Evolutionary conservation across 2,329 filamentous ascomycete species (phyloP), one percentile per base, ranked within the genome.

Genomic region (Colletotrichum karsti): DNA sequence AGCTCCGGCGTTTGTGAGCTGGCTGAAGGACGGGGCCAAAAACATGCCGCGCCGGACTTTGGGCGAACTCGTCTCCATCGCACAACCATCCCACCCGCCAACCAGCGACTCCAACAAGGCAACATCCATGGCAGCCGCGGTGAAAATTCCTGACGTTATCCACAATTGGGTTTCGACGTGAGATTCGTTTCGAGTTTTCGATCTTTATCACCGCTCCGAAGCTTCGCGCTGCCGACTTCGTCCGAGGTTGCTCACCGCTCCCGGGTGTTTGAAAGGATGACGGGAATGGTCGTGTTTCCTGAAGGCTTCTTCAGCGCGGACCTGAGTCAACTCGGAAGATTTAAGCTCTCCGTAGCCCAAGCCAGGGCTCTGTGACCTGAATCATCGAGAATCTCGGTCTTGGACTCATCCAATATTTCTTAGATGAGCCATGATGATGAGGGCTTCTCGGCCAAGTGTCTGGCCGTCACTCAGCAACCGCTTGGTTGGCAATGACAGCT

Each of bases 161-260:
- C 64, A 63, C 54, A 26, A 2, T 64, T 53, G 46, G 64, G 60
- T 64, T 58, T 46, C 64, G 55, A 54, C 18, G 20, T 33, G 53
- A 58, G 30, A 12, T 35, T 28, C n/a, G 53, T 63, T 59, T 48
- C 59, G 60, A 61, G 33, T 4, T 22, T 53, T n/a, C n/a, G n/a
- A n/a, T n/a, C n/a, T n/a, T 33, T 58, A 59, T 41, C 64, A 59
- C 60, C 53, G 44, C 60, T 30, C 48, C 58, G 44, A 67, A 20
- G 30, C 51, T 33, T 54, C 46, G 24, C 46, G 46, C 13, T 58
- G 44, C 60, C 53, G 60, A 58, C 37, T 28, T 58, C 12, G 22
- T 46, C 39, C 53, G 53, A 44, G 28, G 18, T 33, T 12, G 12
- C 24, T 41, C 61, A 56, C 64, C 51, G 64, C 28, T 53, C 33